These are phyloP conservation scores for Uronychia binucleata DNA, from an alignment of 73 alveolate genomes.

Conservation along the genomic window DNA sequence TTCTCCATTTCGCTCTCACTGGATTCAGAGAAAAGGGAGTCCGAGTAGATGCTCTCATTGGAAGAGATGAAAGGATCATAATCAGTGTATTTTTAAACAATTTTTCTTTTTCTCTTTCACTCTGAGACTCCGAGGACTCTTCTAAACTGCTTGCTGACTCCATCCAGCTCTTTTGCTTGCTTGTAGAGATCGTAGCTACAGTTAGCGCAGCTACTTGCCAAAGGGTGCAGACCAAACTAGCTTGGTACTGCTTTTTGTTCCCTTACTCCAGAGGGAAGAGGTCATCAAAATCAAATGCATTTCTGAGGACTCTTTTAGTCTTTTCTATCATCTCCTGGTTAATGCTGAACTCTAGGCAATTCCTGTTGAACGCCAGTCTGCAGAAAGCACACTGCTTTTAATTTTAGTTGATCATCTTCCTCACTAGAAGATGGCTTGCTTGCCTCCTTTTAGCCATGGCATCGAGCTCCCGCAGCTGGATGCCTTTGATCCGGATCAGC, in stretches of 20 bases:
- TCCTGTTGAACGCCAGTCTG: not conserved
- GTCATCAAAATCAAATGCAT: not conserved
- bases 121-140: not conserved
- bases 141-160: not conserved
- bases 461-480: not conserved
- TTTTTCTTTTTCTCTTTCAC: not conserved
- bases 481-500: not conserved
- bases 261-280: not conserved
- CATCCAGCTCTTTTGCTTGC: not conserved
- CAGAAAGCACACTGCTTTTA: not conserved
- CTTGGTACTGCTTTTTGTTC: not conserved
- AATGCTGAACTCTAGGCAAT: no score
- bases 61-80: no score
- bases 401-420: no score
- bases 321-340: not conserved
- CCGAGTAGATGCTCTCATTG: not conserved
- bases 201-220: not conserved
- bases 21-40: not conserved
- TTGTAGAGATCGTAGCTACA: not conserved
- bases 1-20: not conserved
- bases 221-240: not conserved
- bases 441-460: not conserved
- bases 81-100: not conserved
- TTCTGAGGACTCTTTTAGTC: not conserved
- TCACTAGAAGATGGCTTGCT: not conserved